Evolutionary conservation across 1,284 basidiomycete species (phyloP), one percentile per base, ranked within the genome.

Genomic region (Fomes fomentarius): DNA sequence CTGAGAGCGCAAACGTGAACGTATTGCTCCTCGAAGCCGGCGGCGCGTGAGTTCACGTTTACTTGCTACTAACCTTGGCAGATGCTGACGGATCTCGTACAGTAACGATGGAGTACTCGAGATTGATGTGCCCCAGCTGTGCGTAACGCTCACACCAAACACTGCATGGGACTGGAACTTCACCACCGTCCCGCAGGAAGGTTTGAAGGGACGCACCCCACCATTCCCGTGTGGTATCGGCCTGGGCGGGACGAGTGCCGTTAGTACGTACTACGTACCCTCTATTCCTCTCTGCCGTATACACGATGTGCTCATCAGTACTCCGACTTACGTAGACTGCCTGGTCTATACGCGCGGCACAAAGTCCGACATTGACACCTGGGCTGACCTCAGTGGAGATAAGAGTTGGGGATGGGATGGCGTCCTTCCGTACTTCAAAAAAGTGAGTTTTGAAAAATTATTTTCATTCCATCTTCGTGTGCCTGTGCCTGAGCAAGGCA

Each of bases 1-100:
- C 73, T 0, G 76, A 78, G 47, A 73, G 77, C 54, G 47, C 69
- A 0, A 41, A 58, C 22, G 65, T 62, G 31, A 70, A 67, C 4
- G 71, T 77, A 9, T 69, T 75, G 19, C 67, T 76, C 22, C 64
- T 77, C 38, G 75, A 77, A 52, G 74, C 73, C 6, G 75, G 75
- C 26, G 56, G 51, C 28, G 55, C 50, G 65, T 65, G 25, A 44
- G 64, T 57, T 15, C 22, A n/a, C 35, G 26, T n/a, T 15, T 8
- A 17, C 10, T 19, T 45, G 30, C 30, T 8, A 17, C n/a, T n/a
- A n/a, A n/a, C n/a, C n/a, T n/a, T n/a, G n/a, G n/a, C n/a, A n/a
- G 26, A 17, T 19, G 3, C 9, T 22, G 17, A 3, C 14, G 11
- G 12, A n/a, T 43, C 15, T 15, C 42, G 31, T 3, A 19, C 12